Percentiles rank a stretch among this genome's conserved stretches.
phyloP scores from a whole-genome alignment of 352 stramenopile species.

The Halophytophthora batemanensis region DNA sequence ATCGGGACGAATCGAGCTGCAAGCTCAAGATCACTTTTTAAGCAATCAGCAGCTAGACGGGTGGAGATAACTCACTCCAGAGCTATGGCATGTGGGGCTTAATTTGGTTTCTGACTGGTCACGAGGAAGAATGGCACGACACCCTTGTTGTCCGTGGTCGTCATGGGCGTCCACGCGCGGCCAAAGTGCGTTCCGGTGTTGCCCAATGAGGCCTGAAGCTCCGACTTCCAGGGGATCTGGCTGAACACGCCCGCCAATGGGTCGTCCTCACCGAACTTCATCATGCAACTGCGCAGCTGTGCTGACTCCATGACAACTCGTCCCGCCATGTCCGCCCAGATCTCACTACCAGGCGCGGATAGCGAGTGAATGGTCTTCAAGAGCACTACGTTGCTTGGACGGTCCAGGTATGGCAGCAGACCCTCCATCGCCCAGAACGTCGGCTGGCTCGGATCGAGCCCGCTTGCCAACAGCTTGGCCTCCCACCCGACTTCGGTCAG shows the following conservation, averaged over 20 bases:
- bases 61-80: background rate
- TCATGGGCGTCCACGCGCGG: conserved; percentile 28
- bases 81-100: conserved; percentile 20
- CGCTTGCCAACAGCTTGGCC: conserved; percentile 17
- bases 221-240: conserved; percentile 26
- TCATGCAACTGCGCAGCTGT: conserved; percentile 3
- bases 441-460: conserved; percentile 25
- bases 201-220: conserved; percentile 17
- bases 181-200: conserved; percentile 25
- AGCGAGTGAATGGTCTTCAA: conserved; percentile 36
- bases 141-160: background rate
- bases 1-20: too few species aligned
- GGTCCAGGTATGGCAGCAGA: conserved; percentile 32
- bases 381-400: conserved; percentile 24
- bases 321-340: conserved; percentile 39
- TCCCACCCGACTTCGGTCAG: conserved; percentile 31
- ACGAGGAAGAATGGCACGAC: conserved; percentile 13
- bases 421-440: conserved; percentile 57
- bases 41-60: too few species aligned
- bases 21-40: too few species aligned
- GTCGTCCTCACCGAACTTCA: conserved; percentile 40
- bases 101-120: conserved; percentile 21
- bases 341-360: conserved; percentile 33
- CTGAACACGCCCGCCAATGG: conserved; percentile 30
- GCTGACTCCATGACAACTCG: conserved; percentile 7